phyloP scores from a whole-genome alignment of 192 early-diverging fungal genomes.

The Coemansia sp. region DNA sequence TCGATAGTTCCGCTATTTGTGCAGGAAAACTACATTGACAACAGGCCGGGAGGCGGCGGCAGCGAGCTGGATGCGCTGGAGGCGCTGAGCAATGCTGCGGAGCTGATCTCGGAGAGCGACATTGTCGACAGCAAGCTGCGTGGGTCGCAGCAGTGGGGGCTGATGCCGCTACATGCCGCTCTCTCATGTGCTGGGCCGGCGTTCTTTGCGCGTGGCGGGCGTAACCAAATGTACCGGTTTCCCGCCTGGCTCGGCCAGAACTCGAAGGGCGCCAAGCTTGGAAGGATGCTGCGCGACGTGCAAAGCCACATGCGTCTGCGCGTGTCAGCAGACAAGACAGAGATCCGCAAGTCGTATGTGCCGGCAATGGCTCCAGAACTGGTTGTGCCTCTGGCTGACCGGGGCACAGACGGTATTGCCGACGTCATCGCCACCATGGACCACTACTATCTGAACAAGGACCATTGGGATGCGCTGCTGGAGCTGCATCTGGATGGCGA shows the following conservation, averaged over 20 bases:
- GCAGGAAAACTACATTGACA: conserved; percentile 90
- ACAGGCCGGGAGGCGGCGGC: conserved; percentile 57
- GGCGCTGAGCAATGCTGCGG: conserved; percentile 77
- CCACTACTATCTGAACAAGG: conserved; percentile 85
- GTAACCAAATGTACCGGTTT: conserved; percentile 44
- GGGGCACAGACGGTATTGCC: conserved; percentile 60
- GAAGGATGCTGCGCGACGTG: conserved; percentile 76
- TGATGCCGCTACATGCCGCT: conserved; percentile 86
- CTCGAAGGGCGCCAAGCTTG: conserved; percentile 73
- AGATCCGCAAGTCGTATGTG: conserved; percentile 84
- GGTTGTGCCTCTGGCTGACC: conserved; percentile 29
- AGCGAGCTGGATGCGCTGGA: conserved; percentile 56
- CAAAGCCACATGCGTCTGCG: conserved; percentile 83
- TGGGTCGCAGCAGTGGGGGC: conserved; percentile 84
- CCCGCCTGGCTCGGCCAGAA: conserved; percentile 88
- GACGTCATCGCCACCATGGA: conserved; percentile 88
- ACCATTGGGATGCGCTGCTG: conserved; percentile 83
- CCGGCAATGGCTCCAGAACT: conserved; percentile 60
- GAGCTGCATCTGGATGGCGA: conserved; percentile 73
- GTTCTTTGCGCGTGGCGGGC: conserved; percentile 74
- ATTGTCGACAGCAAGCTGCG: conserved; percentile 74
- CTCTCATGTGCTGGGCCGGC: conserved; percentile 84
- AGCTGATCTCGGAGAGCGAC: conserved; percentile 82
- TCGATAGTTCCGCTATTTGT: conserved; percentile 88
- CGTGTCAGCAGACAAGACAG: conserved; percentile 79